Conservation (phyloP, 352 stramenopile genomes). For the Phytophthora uliginosa region DNA sequence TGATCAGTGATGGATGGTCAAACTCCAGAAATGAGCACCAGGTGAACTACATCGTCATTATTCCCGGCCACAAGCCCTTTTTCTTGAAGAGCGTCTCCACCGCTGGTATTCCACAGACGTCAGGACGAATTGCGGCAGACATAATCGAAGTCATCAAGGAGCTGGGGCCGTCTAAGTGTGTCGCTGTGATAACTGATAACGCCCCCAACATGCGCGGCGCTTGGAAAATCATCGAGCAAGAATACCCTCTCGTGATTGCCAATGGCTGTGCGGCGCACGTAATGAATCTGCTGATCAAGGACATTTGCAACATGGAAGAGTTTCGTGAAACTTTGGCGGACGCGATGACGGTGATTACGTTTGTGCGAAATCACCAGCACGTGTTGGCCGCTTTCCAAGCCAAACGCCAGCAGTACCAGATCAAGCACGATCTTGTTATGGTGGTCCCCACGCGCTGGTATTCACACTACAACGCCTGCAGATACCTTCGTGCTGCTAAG, state of each 20-base stretch:
- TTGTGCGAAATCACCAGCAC: no score
- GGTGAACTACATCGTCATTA: background rate
- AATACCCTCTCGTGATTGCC: background rate
- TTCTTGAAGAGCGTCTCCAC: background rate
- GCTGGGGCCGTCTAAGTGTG: background rate
- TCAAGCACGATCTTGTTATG: background rate
- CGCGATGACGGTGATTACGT: no score
- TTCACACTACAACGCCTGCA: background rate
- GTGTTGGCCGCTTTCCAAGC: background rate
- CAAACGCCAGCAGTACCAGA: background rate
- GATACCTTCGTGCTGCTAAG: background rate
- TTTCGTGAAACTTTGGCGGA: no score
- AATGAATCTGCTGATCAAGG: no score
- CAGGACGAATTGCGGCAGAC: background rate
- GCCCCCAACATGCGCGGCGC: background rate
- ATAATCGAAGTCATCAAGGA: background rate
- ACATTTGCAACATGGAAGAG: no score
- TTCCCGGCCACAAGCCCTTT: background rate
- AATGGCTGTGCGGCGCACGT: background rate
- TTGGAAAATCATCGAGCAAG: background rate
- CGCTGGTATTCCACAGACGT: background rate
- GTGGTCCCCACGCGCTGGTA: background rate
- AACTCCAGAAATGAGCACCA: background rate
- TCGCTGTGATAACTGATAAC: background rate
- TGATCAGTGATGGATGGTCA: background rate